These are phyloP conservation scores for Solanum corneliomulleri DNA, from an alignment of 257 asterid genomes.

Conservation along the genomic window DNA sequence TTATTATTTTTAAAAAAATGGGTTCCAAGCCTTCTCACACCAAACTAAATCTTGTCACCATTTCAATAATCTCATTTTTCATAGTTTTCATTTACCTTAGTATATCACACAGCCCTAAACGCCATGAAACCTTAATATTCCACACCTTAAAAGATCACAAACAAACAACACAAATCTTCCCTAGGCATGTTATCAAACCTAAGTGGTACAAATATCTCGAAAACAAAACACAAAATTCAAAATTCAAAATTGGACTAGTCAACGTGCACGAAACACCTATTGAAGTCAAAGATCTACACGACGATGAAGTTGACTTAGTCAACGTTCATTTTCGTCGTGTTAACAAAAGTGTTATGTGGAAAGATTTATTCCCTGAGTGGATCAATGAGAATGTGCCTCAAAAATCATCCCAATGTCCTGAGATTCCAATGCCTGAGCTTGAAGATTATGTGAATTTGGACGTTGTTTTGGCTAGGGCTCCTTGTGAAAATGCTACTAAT, in stretches of 20 bases:
- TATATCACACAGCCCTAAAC: slow-evolving; percentile 4
- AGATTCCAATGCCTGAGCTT: slow-evolving; percentile 28
- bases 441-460: slow-evolving; percentile 11
- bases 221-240: not conserved
- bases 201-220: slow-evolving; percentile 22
- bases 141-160: not conserved
- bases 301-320: not conserved
- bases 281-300: not conserved
- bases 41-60: slow-evolving; percentile 2
- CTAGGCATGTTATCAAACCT: slow-evolving; percentile 5
- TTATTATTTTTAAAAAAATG: not conserved
- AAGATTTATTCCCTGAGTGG: slow-evolving; percentile 22
- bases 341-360: slow-evolving; percentile 5
- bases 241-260: slow-evolving; percentile 25
- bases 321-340: slow-evolving; percentile 10
- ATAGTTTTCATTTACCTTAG: slow-evolving; percentile 11
- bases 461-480: slow-evolving; percentile 22
- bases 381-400: slow-evolving; percentile 10
- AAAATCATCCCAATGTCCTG: slow-evolving; percentile 17
- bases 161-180: not conserved
- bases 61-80: slow-evolving; percentile 10
- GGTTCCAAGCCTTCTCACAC: not conserved
- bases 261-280: not conserved
- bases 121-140: not conserved
- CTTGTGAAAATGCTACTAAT: slow-evolving; percentile 14